Percentiles rank a stretch among this genome's conserved stretches.
These are phyloP conservation scores for Sicyos baderoa DNA, from an alignment of 306 rosid genomes.

Conservation along the genomic window DNA sequence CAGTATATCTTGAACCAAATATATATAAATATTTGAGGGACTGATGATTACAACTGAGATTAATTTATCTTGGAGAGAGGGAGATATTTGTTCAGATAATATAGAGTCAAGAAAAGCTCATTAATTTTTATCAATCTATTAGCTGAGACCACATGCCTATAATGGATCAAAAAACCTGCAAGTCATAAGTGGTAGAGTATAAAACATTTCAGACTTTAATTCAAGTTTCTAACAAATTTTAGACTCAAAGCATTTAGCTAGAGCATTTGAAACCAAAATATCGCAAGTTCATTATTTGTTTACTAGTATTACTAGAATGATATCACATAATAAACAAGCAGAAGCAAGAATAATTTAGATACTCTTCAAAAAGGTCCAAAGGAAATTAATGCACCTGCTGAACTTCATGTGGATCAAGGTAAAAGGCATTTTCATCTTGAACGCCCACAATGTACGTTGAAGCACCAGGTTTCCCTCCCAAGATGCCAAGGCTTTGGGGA, in stretches of 20 bases:
- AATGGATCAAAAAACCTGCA: not conserved
- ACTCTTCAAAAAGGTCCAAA: not conserved
- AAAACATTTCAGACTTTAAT: not conserved
- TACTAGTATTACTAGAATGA: not conserved
- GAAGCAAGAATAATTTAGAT: not conserved
- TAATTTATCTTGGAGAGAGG: not conserved
- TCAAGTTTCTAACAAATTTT: not conserved
- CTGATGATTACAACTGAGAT: not conserved
- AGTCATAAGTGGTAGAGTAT: not conserved
- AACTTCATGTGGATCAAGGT: constrained; percentile 93
- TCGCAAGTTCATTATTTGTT: not conserved
- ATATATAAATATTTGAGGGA: not conserved
- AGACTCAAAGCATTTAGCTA: not conserved
- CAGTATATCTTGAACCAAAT: not conserved
- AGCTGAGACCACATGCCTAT: not conserved
- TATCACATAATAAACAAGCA: constrained; percentile 1
- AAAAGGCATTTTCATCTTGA: constrained; percentile 78
- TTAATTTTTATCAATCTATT: too few relatives aligned
- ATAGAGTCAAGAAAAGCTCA: not conserved
- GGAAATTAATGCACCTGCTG: constrained; percentile 48
- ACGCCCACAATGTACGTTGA: constrained; percentile 87
- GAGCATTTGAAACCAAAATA: not conserved
- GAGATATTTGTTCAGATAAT: constrained; percentile 2
- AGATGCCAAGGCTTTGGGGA: constrained; percentile 92
- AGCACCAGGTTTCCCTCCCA: constrained; percentile 90